Evolutionary conservation across 2,329 filamentous ascomycete species (phyloP).

Genomic region (Aspergillus cejpii): DNA sequence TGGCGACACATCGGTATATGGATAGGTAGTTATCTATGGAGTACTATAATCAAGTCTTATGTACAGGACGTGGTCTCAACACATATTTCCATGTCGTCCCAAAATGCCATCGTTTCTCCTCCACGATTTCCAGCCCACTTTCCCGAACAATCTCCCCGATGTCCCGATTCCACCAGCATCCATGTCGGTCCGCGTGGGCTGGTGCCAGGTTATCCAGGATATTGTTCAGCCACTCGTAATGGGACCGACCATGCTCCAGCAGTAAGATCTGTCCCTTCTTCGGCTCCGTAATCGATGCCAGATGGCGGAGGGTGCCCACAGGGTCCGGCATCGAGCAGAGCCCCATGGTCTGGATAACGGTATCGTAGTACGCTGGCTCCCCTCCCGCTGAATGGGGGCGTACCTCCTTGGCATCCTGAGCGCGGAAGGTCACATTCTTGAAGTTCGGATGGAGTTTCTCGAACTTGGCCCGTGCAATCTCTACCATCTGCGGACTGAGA

Average conservation of each 20-base stretch:
- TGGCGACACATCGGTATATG: too few species aligned
- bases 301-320: slow-evolving; percentile 37
- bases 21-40: too few species aligned
- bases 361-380: slow-evolving; percentile 36
- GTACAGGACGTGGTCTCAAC: too few species aligned
- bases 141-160: slow-evolving; percentile 44
- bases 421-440: slow-evolving; percentile 28
- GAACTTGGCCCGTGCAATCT: slow-evolving; percentile 42
- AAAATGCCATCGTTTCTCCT: slow-evolving; percentile 43
- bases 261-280: slow-evolving; percentile 40
- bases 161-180: slow-evolving; percentile 50
- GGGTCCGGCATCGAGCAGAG: slow-evolving; percentile 45
- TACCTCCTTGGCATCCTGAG: slow-evolving; percentile 33
- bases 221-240: slow-evolving; percentile 44
- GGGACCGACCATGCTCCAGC: slow-evolving; percentile 45
- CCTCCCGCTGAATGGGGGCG: slow-evolving; percentile 9
- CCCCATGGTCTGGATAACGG: slow-evolving; percentile 47
- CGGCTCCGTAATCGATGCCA: slow-evolving; percentile 37
- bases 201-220: slow-evolving; percentile 44
- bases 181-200: slow-evolving; percentile 45
- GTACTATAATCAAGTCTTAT: too few species aligned
- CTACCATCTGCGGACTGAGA: slow-evolving; percentile 44
- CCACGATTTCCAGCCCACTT: slow-evolving; percentile 44
- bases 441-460: slow-evolving; percentile 30
- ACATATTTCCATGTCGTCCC: slow-evolving; percentile 45